Conservation (phyloP, 2,329 filamentous ascomycete species). For the Xylariaceae sp. region DNA sequence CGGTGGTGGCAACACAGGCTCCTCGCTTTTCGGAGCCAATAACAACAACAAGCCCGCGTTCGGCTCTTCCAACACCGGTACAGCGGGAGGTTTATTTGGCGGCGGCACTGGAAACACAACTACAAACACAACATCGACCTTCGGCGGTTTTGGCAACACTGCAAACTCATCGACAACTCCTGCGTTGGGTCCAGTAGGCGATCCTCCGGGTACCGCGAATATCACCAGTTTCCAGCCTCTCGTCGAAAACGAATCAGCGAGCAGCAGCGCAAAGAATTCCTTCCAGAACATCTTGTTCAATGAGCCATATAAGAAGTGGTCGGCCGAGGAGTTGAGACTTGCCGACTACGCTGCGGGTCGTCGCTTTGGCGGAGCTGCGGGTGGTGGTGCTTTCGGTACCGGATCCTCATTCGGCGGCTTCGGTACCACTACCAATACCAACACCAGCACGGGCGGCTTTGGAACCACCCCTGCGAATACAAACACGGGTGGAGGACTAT, state of each 20-base stretch:
- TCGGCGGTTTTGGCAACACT: constrained; percentile 33
- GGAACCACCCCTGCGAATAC: constrained; percentile 31
- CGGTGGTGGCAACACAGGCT: constrained; percentile 26
- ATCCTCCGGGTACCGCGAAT: constrained; percentile 64
- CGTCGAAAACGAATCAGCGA: constrained; percentile 65
- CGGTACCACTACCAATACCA: constrained; percentile 36
- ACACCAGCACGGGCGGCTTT: constrained; percentile 19
- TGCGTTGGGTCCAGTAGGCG: constrained; percentile 48
- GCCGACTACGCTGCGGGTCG: constrained; percentile 87
- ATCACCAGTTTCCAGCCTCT: constrained; percentile 64
- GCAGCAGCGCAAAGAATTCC: constrained; percentile 50
- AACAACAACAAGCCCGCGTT: constrained; percentile 45
- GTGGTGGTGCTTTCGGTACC: constrained; percentile 79
- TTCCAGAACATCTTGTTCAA: constrained; percentile 80
- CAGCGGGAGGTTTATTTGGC: constrained; percentile 46
- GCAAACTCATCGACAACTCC: constrained; percentile 39
- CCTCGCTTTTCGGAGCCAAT: constrained; percentile 25
- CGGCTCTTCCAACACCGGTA: constrained; percentile 39
- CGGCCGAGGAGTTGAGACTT: constrained; percentile 76
- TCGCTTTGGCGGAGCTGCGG: constrained; percentile 75
- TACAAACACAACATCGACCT: constrained; percentile 16
- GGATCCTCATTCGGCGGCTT: constrained; percentile 49
- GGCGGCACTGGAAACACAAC: constrained; percentile 25
- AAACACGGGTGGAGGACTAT: constrained; percentile 34
- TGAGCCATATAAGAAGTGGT: constrained; percentile 82